Evolutionary conservation across 2,329 filamentous ascomycete species (phyloP), one percentile per base, ranked within the genome.

Genomic region (Polychaeton citri): DNA sequence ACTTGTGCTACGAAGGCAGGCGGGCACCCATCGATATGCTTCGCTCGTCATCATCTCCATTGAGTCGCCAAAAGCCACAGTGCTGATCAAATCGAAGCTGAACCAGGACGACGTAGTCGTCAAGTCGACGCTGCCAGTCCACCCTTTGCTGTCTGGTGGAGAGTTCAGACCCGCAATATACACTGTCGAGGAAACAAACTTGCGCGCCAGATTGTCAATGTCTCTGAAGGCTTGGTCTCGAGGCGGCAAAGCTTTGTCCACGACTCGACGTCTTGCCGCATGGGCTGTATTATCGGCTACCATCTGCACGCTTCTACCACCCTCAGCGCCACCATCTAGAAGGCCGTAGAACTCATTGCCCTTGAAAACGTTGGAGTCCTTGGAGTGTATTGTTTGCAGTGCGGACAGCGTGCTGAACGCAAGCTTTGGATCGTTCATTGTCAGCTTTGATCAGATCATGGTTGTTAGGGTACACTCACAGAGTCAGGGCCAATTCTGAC

Each of bases 31-130:
- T 31, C 49, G 49, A 35, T 51, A 45, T 9, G 44, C 39, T 32
- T 40, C 39, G 2, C 40, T 40, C 2, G 45, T 44, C 2, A 52
- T 40, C 1, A 44, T 52, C n/a, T 44, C 48, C 28, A 52, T 52
- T 0, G 48, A 47, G n/a, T 44, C 38, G 2, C 62, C 61, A 43
- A 66, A 63, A 17, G 58, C 58, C 16, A 66, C 44, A 39, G 68
- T 64, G 8, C 64, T 64, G 60, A 71, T 69, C 37, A 71, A 61
- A 38, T 71, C 67, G 40, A 70, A 65, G 8, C 63, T 59, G 24
- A 69, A 47, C 52, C 59, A 67, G 39, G 62, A 48, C 37, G 38
- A 45, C 45, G 45, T 47, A 12, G 36, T 31, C 9, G 45, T 43
- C 39, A 51, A 43, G 16, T 51, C 44, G 30, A 45, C 33, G 15